Evolutionary conservation across 257 asterid species (phyloP).

Genomic region (Scutellaria baicalensis): DNA sequence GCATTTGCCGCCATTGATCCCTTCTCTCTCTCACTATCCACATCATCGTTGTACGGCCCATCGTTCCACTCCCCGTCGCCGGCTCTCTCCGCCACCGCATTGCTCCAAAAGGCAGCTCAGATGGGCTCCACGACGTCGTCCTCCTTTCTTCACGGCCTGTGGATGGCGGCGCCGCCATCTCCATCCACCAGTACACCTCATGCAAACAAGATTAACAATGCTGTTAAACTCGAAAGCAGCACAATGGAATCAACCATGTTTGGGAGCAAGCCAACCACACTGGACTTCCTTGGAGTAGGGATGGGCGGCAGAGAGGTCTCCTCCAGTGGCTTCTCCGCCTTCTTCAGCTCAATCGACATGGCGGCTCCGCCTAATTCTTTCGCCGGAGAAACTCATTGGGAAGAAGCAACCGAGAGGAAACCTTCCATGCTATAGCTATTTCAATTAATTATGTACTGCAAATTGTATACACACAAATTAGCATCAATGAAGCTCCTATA

Average conservation of each 20-base stretch:
- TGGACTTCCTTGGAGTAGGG: slow-evolving; percentile 80
- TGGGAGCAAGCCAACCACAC: slow-evolving; percentile 46
- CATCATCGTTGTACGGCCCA: slow-evolving; percentile 34
- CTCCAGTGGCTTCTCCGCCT: slow-evolving; percentile 36
- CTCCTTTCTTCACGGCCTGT: slow-evolving; percentile 65
- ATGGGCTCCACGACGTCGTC: slow-evolving; percentile 64
- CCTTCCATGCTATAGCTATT: slow-evolving; percentile 36
- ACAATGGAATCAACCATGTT: slow-evolving; percentile 29
- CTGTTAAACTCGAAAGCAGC: slow-evolving; percentile 46
- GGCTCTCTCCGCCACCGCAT: slow-evolving; percentile 76
- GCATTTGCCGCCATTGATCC: slow-evolving; percentile 32
- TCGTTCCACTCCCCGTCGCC: slow-evolving; percentile 49
- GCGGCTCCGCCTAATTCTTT: neutral
- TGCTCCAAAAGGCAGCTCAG: slow-evolving; percentile 88
- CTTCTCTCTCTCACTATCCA: slow-evolving; percentile 55
- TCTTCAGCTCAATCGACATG: slow-evolving; percentile 30
- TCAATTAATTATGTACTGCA: no score
- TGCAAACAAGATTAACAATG: slow-evolving; percentile 5
- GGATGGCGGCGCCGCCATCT: neutral
- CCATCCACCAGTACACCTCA: slow-evolving; percentile 8
- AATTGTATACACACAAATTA: no score
- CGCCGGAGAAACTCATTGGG: slow-evolving; percentile 36
- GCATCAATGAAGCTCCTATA: no score
- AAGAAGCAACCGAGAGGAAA: slow-evolving; percentile 43
- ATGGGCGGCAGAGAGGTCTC: slow-evolving; percentile 31